Conservation (phyloP, 805 yeast species). For the Metschnikowia gruessii region DNA sequence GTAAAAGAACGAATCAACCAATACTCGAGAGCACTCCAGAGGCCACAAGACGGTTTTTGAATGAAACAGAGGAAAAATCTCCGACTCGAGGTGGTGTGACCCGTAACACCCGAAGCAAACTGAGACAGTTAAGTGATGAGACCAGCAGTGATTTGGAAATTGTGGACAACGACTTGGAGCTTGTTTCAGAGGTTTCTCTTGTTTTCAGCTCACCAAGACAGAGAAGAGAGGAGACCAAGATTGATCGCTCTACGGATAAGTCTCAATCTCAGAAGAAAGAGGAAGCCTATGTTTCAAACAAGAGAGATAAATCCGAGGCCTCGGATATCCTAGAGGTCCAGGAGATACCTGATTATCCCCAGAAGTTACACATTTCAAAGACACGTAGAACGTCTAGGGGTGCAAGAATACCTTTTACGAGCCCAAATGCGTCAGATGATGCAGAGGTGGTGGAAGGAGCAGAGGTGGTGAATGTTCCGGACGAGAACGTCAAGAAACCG, state of each 20-base stretch:
- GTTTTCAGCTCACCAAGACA: constrained; percentile 6
- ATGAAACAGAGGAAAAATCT: constrained; percentile 5
- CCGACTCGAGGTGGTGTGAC: not conserved
- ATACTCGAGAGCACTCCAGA: constrained; percentile 8
- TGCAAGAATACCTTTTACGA: not conserved
- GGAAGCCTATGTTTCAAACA: not conserved
- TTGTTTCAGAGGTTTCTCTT: constrained; percentile 10
- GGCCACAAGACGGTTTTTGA: constrained; percentile 13
- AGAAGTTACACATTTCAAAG: not conserved
- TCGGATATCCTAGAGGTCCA: not conserved
- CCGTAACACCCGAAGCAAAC: not conserved
- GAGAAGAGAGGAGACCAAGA: not conserved
- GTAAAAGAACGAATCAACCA: not conserved
- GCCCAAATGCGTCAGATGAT: not conserved
- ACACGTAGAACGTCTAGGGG: not conserved
- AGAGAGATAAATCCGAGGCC: not conserved
- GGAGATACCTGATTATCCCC: not conserved
- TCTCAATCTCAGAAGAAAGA: not conserved
- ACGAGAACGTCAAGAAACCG: not conserved
- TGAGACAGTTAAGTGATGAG: not conserved
- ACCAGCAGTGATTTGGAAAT: constrained; percentile 12
- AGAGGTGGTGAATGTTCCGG: constrained; percentile 5
- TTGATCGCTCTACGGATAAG: not conserved
- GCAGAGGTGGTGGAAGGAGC: not conserved
- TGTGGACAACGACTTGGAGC: constrained; percentile 12